phyloP scores from a whole-genome alignment of 2,329 filamentous ascomycete genomes.

The Arthroderma sp. region DNA sequence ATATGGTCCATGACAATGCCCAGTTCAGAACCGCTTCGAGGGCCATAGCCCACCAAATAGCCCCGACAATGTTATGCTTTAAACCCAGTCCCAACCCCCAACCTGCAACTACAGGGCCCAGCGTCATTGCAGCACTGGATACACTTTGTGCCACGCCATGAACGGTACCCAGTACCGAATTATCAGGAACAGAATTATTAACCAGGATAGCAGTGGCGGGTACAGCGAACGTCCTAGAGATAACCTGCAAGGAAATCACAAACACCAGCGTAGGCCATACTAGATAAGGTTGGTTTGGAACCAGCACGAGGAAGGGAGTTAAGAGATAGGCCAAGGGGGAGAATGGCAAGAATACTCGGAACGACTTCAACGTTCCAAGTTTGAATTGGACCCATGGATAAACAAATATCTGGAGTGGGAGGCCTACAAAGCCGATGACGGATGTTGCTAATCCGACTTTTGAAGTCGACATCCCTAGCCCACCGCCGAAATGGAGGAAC shows the following conservation, averaged over 20 bases:
- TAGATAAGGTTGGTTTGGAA: conserved; percentile 42
- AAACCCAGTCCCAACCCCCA: conserved; percentile 43
- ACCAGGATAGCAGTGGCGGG: conserved; percentile 47
- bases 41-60: conserved; percentile 46
- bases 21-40: conserved; percentile 44
- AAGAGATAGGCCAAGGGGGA: conserved; percentile 59
- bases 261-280: conserved; percentile 54
- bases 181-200: conserved; percentile 48
- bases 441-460: conserved; percentile 67
- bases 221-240: conserved; percentile 56
- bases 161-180: conserved; percentile 43
- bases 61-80: conserved; percentile 41
- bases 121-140: conserved; percentile 39
- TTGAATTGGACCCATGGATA: conserved; percentile 55
- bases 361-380: conserved; percentile 55
- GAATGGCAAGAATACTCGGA: conserved; percentile 53
- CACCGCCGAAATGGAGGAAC: conserved; percentile 52
- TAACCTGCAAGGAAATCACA: conserved; percentile 56
- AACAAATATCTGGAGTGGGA: conserved; percentile 55
- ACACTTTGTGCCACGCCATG: conserved; percentile 47
- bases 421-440: conserved; percentile 62
- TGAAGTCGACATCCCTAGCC: conserved; percentile 58
- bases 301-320: conserved; percentile 56
- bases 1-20: conserved; percentile 45
- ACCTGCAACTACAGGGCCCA: conserved; percentile 43